phyloP scores from a whole-genome alignment of 305 asterid genomes.

The Fraxinus xanthoxyloides region DNA sequence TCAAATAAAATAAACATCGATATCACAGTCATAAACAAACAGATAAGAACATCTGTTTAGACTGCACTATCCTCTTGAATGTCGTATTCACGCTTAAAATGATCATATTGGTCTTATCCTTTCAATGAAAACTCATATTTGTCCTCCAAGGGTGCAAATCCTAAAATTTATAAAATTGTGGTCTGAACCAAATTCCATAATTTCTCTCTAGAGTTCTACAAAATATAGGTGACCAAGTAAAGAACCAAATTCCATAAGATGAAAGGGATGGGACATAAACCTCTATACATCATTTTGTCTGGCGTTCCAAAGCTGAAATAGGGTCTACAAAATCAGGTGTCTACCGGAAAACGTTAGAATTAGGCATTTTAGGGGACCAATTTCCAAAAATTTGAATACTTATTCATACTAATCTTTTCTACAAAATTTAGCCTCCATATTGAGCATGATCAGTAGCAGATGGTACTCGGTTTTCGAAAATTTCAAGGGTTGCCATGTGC shows the following conservation, averaged over 20 bases:
- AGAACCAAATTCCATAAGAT: not conserved
- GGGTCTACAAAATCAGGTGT: conserved; percentile 43
- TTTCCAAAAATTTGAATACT: conserved; percentile 29
- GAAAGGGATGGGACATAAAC: conserved; percentile 13
- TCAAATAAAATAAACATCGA: not conserved
- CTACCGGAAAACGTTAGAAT: conserved; percentile 30
- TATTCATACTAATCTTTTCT: conserved; percentile 34
- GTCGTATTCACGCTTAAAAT: not conserved
- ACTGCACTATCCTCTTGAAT: not conserved
- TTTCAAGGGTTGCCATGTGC: not conserved
- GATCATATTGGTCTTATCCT: not conserved
- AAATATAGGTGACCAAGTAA: conserved; percentile 2
- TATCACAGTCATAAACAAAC: not conserved
- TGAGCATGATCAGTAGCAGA: not conserved
- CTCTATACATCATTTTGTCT: conserved; percentile 20
- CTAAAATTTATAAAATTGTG: not conserved
- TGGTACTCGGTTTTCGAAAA: not conserved
- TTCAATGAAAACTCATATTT: not conserved
- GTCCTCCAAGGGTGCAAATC: not conserved
- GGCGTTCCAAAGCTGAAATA: conserved; percentile 17
- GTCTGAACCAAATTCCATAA: not conserved
- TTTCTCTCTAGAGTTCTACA: not conserved
- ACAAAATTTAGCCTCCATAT: not conserved
- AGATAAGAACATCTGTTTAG: not conserved
- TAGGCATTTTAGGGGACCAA: conserved; percentile 27